Base-by-base conservation (phyloP, 352 stramenopile species). In the Phytophthora sp. region DNA sequence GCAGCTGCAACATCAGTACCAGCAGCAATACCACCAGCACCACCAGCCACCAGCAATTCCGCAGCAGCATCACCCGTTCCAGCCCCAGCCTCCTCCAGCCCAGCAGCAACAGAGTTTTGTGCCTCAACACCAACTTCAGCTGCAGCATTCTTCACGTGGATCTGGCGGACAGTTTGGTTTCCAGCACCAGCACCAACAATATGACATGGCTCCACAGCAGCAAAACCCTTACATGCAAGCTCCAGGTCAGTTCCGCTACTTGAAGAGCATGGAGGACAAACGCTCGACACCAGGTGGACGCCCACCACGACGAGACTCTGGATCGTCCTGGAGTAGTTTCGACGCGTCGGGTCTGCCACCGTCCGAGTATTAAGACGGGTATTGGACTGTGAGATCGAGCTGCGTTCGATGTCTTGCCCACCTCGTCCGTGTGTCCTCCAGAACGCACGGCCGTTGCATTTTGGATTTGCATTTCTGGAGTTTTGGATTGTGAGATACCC, bases 181-280 rank as follows among this genome's bases (percentile, higher is more conserved):
- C 21, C 66, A 84, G 35, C 76, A 70, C 21, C 66, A 84, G 35
- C 76, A 70, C 23, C 71, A 79, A n/a, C 64, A 70, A 24, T 80
- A 82, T n/a, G 57, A 77, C 45, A 62, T 71, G 50, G 30, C 46
- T n/a, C 71, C 72, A 23, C 72, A 78, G 18, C 71, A 74, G 60
- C 56, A 73, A 53, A 69, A 77, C 30, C 45, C 63, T 16, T 81
- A 78, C 26, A 71, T 77, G 53, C 58, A 65, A 36, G 59, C 58
- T 41, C 63, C 73, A 12, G 53, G 67, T 5, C 79, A 86, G 38
- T 93, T 78, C 56, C 84, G 83, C 21, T 93, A 91, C 63, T 67
- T 88, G 57, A 90, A 89, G 55, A 78, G 63, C 47, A 88, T 90
- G 75, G 84, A 90, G 36, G 77, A 91, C 44, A 79, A 79, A 44